Evolutionary conservation across 2,329 filamentous ascomycete species (phyloP).

Genomic region (Knufia petricola): DNA sequence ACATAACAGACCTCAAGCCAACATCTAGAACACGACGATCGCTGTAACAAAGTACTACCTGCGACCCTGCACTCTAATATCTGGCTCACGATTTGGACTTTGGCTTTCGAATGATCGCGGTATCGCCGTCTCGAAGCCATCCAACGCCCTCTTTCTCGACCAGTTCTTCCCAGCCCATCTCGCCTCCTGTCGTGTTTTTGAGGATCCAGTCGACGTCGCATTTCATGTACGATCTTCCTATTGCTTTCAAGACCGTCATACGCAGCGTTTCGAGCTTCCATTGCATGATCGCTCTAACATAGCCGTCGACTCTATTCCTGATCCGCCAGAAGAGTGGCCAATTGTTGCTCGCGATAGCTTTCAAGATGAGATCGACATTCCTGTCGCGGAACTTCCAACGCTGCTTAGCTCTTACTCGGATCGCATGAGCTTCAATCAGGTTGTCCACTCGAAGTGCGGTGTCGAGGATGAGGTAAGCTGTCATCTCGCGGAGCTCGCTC

Average conservation of each 20-base stretch:
- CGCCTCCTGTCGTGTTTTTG: constrained; percentile 39
- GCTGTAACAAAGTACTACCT: not conserved
- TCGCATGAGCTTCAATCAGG: constrained; percentile 60
- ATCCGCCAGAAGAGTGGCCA: constrained; percentile 69
- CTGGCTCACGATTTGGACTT: constrained; percentile 18
- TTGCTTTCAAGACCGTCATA: constrained; percentile 71
- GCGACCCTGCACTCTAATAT: not conserved
- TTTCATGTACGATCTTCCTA: constrained; percentile 70
- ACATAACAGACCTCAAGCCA: not conserved
- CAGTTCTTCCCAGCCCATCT: constrained; percentile 59
- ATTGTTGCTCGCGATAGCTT: constrained; percentile 67
- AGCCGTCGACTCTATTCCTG: constrained; percentile 65
- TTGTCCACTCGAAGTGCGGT: constrained; percentile 74
- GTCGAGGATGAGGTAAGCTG: constrained; percentile 74
- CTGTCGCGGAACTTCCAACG: constrained; percentile 53
- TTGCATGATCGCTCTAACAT: constrained; percentile 69
- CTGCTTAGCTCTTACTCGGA: constrained; percentile 42
- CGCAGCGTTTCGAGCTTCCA: constrained; percentile 68
- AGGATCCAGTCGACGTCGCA: constrained; percentile 64
- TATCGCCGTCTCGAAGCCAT: constrained; percentile 68
- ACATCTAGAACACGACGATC: not conserved
- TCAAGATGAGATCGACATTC: constrained; percentile 60
- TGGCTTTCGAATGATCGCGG: constrained; percentile 62
- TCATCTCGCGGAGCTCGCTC: constrained; percentile 68
- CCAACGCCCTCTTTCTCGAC: constrained; percentile 62